Percentiles rank a stretch among this genome's conserved stretches.
phyloP scores from a whole-genome alignment of 2,329 filamentous ascomycete species.

The Curvularia hawaiiensis region DNA sequence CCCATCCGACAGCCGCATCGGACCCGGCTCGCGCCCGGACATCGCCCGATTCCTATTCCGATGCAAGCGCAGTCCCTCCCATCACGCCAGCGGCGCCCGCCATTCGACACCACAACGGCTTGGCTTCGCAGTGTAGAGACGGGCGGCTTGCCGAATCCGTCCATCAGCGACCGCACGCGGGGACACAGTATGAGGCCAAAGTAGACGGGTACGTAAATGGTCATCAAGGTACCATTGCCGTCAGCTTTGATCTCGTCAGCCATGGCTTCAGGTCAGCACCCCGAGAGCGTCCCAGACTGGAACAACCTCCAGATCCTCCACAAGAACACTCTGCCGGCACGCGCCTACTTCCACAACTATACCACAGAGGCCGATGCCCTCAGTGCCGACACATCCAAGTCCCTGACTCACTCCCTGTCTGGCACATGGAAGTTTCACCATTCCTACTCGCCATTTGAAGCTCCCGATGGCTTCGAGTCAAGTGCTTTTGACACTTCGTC shows the following conservation, averaged over 20 bases:
- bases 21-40: constrained; percentile 12
- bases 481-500: constrained; percentile 43
- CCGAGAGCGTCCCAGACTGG: constrained; percentile 59
- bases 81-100: constrained; percentile 6
- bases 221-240: not conserved
- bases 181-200: constrained; percentile 6
- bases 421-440: constrained; percentile 50
- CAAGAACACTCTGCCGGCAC: constrained; percentile 62
- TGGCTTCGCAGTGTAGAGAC: constrained; percentile 17
- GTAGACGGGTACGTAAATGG: not conserved
- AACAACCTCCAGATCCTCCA: constrained; percentile 65
- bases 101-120: constrained; percentile 16
- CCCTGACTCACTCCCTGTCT: constrained; percentile 40
- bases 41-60: constrained; percentile 22
- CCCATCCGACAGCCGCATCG: constrained; percentile 12
- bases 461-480: constrained; percentile 42
- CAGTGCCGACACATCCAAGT: constrained; percentile 42
- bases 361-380: constrained; percentile 57
- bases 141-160: constrained; percentile 31
- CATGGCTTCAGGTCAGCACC: constrained; percentile 31
- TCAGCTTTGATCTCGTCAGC: constrained; percentile 9
- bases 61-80: constrained; percentile 14
- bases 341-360: constrained; percentile 63
- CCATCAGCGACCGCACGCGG: constrained; percentile 9
- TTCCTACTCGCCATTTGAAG: constrained; percentile 44